Base-by-base conservation (phyloP, 2,329 filamentous ascomycete genomes). In the Stenocarpella maydis region DNA sequence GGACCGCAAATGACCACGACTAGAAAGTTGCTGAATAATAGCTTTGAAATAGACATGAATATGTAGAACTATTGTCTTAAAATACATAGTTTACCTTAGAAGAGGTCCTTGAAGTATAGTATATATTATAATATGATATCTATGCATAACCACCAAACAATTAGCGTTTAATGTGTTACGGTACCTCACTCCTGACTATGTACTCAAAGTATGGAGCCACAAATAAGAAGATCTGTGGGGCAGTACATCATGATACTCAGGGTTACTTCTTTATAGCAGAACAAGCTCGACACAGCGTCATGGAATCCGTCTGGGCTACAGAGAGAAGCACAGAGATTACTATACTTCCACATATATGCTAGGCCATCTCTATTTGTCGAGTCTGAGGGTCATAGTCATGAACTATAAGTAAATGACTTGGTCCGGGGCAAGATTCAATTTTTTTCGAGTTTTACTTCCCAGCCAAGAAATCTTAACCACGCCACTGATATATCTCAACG, bases 1-100 rank as follows among this genome's bases (percentile, higher is more conserved):
- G 21, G 58, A 61, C 43, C 47, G 58, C 58, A 61, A 61, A 61
- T 61, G 58, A 61, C 34, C 58, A 61, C 19, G 58, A 61, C 58
- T 61, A 41, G 41, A 34, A 61, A 47, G 41, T 10, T 14, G 58
- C 58, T 61, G 58, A 61, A 61, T 49, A 61, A 61, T 47, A 26
- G 3, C 58, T 34, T 61, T n/a, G 24, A n/a, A 24, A 41, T 61
- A 41, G 58, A 9, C 31, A 37, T 19, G 19, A 15, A n/a, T n/a
- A n/a, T n/a, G n/a, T n/a, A n/a, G n/a, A n/a, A n/a, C n/a, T n/a
- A n/a, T n/a, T n/a, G n/a, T n/a, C n/a, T n/a, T n/a, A n/a, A n/a
- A n/a, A n/a, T n/a, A n/a, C n/a, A n/a, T n/a, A n/a, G n/a, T n/a
- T n/a, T n/a, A n/a, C n/a, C n/a, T n/a, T n/a, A n/a, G n/a, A n/a